Percentiles rank a stretch among this genome's conserved stretches.
Evolutionary conservation across 441 rosid genomes (phyloP).

Genomic region (Corymbia calophylla): DNA sequence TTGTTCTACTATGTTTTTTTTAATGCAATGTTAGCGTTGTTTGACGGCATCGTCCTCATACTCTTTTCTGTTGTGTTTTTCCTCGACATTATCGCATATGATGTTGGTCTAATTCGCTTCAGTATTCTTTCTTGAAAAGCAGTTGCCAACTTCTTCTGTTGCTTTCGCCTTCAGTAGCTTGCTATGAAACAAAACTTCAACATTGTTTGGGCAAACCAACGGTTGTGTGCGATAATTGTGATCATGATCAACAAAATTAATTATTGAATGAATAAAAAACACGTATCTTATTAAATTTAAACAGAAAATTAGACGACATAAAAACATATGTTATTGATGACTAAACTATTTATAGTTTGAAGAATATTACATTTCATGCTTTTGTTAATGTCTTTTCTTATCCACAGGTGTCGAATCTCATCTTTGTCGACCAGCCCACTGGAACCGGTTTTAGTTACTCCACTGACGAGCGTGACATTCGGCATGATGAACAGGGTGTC

Average conservation of each 20-base stretch:
- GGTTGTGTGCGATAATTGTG: neutral
- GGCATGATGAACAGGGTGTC: conserved; percentile 52
- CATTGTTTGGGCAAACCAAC: neutral
- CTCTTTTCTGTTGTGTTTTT: neutral
- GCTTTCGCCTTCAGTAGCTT: neutral
- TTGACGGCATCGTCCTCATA: neutral
- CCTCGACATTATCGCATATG: neutral
- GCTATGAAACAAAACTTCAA: neutral
- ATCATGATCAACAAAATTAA: neutral
- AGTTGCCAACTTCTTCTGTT: neutral
- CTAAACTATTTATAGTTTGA: neutral
- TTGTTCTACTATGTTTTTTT: neutral
- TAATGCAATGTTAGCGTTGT: neutral
- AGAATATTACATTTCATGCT: neutral
- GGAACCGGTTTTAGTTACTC: conserved; percentile 82
- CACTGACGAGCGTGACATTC: conserved; percentile 31
- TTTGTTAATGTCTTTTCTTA: neutral
- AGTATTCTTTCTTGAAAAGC: neutral
- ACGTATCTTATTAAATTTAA: neutral
- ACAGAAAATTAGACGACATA: neutral
- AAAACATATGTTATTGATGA: neutral
- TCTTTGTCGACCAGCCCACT: conserved; percentile 65
- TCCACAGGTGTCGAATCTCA: conserved; percentile 52
- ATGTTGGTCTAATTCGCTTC: neutral
- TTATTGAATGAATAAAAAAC: neutral